phyloP scores from a whole-genome alignment of 371 early-diverging fungal species.

The Sporodiniella umbellata region DNA sequence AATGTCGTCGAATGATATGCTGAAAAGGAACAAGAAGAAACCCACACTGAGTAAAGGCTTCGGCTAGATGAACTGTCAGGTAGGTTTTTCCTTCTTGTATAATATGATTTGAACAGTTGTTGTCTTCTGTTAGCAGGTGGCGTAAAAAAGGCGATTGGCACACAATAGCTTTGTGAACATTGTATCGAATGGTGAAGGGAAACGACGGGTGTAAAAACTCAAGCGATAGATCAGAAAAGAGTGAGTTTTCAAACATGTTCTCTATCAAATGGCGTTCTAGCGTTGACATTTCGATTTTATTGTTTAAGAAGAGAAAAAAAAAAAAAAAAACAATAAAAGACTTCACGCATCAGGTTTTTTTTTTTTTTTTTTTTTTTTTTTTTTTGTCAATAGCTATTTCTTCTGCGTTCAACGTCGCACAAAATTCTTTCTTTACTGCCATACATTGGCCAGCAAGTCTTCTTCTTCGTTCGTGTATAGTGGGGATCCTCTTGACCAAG shows the following conservation, averaged over 20 bases:
- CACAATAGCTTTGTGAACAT: conserved; percentile 40
- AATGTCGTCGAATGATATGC: conserved; percentile 42
- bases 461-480: neutral
- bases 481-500: neutral
- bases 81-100: conserved; percentile 3
- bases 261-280: conserved; percentile 39
- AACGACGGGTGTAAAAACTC: conserved; percentile 37
- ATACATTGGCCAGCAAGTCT: neutral
- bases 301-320: conserved; percentile 43
- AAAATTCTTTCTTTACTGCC: neutral
- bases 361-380: conserved; percentile 27
- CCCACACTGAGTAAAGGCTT: conserved; percentile 27
- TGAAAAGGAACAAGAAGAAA: conserved; percentile 42
- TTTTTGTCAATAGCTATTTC: conserved; percentile 55
- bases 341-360: conserved; percentile 46
- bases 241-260: conserved; percentile 35
- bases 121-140: neutral
- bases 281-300: conserved; percentile 57
- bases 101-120: neutral
- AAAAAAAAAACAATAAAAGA: neutral
- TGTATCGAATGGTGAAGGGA: conserved; percentile 40
- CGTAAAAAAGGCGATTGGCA: conserved; percentile 40
- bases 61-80: conserved; percentile 32
- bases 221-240: conserved; percentile 38
- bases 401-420: neutral